Conservation (phyloP, 805 yeast genomes). For the Lipomyces spencermartinsiae region DNA sequence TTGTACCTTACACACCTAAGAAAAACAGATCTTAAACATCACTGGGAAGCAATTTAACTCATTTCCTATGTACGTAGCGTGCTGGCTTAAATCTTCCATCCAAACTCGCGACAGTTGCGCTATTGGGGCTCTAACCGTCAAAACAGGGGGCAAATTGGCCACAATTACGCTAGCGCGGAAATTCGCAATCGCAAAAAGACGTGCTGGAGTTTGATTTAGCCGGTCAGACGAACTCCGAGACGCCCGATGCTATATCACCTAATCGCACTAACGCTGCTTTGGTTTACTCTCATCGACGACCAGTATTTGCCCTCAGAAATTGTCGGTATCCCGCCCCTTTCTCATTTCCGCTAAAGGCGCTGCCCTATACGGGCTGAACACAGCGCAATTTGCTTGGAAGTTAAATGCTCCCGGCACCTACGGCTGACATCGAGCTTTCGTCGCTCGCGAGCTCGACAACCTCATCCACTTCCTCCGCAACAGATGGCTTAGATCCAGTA, state of each 20-base stretch:
- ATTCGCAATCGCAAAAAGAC: no score
- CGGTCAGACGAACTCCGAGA: no score
- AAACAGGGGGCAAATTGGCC: not conserved
- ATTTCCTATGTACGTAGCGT: no score
- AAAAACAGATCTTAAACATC: no score
- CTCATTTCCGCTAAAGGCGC: not conserved
- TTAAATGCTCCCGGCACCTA: not conserved
- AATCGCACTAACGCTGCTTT: not conserved
- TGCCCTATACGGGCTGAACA: not conserved
- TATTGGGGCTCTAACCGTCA: not conserved
- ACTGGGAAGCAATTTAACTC: no score
- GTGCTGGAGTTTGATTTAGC: no score
- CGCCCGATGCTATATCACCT: no score
- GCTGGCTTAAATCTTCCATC: no score
- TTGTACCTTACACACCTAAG: no score
- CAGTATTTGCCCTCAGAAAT: not conserved
- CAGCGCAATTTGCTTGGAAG: not conserved
- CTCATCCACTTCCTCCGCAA: slow-evolving; percentile 10
- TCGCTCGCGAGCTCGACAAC: slow-evolving; percentile 16
- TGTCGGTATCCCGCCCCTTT: not conserved
- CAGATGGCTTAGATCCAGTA: not conserved
- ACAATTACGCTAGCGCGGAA: no score
- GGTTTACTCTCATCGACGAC: not conserved
- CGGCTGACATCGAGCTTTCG: slow-evolving; percentile 26
- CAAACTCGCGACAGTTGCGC: not conserved